Base-by-base conservation (phyloP, 1,284 basidiomycete genomes). In the Ganoderma sp. region DNA sequence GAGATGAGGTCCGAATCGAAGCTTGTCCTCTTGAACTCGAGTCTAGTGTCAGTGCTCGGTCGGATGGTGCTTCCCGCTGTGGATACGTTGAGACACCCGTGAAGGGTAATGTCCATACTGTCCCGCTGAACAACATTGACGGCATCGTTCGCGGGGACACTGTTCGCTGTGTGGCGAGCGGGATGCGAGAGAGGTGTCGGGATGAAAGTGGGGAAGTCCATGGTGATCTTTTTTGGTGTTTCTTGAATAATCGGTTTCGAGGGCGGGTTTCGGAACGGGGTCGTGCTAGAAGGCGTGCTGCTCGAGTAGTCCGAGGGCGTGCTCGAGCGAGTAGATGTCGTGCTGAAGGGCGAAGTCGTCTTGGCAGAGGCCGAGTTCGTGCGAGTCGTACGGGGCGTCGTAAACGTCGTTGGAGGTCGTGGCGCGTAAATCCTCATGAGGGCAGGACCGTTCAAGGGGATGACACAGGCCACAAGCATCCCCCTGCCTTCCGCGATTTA, bases 371-470 rank as follows among this genome's bases (percentile, higher is more conserved):
- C 19, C 34, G 58, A 60, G 41, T 60, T 60, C 58, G 58, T 60
- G 39, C 12, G 39, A 28, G 34, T 60, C 58, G 37, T 60, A 19
- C 58, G 34, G 22, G 58, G 37, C 37, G 58, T 60, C 58, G 58
- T 60, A 22, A 42, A 14, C 37, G 56, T 58, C 56, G 32, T 37
- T 37, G 32, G 17, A 56, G 54, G 39, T 37, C 39, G 39, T 39
- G 58, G 58, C n/a, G 58, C 39, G 58, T 60, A 60, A 25, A 60
- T 41, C 58, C 58, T 60, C 58, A 60, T 60, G 22, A 19, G 22
- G 58, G 19, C 19, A 39, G n/a, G 37, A 19, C 56, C 56, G 22
- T 39, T 6, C 37, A 14, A 39, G 58, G 39, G 58, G 58, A 28
- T 39, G 37, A 22, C 14, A 17, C 22, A 22, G 7, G 3, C 39